Evolutionary conservation across 352 stramenopile genomes (phyloP).

Genomic region (Lagenidium giganteum): DNA sequence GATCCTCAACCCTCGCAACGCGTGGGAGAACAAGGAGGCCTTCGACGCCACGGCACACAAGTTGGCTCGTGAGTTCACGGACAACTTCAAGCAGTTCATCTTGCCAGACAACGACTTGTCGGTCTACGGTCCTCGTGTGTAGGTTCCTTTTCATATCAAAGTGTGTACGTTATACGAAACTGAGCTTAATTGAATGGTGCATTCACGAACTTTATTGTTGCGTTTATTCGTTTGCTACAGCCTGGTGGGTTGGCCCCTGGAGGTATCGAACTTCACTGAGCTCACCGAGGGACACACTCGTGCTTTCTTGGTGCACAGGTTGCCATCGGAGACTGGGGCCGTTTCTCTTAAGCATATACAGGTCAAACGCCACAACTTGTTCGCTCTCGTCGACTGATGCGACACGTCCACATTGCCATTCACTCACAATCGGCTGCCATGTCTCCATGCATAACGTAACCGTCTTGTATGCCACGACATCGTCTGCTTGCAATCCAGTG

Average conservation of each 20-base stretch:
- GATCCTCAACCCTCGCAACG: constrained; percentile 70
- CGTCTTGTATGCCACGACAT: constrained; percentile 73
- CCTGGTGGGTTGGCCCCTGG: constrained; percentile 26
- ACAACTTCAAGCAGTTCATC: constrained; percentile 87
- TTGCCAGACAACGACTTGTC: constrained; percentile 69
- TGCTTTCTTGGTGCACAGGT: too few relatives aligned
- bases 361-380: constrained; percentile 1
- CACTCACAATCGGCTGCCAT: constrained; percentile 66
- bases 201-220: too few relatives aligned
- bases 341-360: constrained; percentile 9
- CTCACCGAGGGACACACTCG: constrained; percentile 16
- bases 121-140: constrained; percentile 50
- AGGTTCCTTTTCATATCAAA: constrained; percentile 11
- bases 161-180: too few relatives aligned
- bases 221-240: too few relatives aligned
- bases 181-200: too few relatives aligned
- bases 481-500: constrained; percentile 24
- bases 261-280: constrained; percentile 52
- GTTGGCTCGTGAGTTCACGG: constrained; percentile 69
- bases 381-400: constrained; percentile 5
- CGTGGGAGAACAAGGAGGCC: constrained; percentile 74
- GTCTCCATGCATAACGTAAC: constrained; percentile 70
- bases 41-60: constrained; percentile 74
- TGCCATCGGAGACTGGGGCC: not conserved
- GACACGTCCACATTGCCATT: constrained; percentile 57